Evolutionary conservation across 2,329 filamentous ascomycete genomes (phyloP), one percentile per base, ranked within the genome.

Genomic region (Rhynchosporium secalis): DNA sequence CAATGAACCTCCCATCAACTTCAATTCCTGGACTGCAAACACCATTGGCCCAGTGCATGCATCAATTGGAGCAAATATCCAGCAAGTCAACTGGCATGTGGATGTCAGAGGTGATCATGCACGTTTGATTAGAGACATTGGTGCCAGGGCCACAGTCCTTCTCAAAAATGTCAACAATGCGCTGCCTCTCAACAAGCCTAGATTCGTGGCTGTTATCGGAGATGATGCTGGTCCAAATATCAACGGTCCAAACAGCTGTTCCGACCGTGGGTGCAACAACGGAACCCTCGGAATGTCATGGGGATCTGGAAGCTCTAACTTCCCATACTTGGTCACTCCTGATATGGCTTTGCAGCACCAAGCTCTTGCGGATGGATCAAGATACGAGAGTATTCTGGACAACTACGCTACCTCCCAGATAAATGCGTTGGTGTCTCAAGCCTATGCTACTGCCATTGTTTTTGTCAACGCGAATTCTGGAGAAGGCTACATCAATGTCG

Each of bases 391-490:
- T 71, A 80, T 92, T 65, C 78, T 89, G 1, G 81, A 86, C 75
- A 88, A 87, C 76, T 83, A 86, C 70, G 78, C 89, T 0, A 89
- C 90, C 0, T 96, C 75, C 77, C 73, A 90, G 72, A 87, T 87
- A 52, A 76, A 86, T 68, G 78, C 75, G 0, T 75, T 96, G 1
- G 78, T 89, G 12, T 78, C 78, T 8, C 82, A 89, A 69, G 80
- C 83, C n/a, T 79, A 86, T 62, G 86, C 85, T 13, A 86, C 87
- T 0, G 80, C 93, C 66, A 83, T 99, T 47, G 92, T 97, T 10
- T 98, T 98, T 70, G 93, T 91, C 72, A 96, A 96, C 69, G 87
- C 92, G 13, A 83, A 93, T 73, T 85, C 89, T 3, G 94, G 94
- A 58, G 95, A 98, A 77, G 92, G 91, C 5, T 97, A 85, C 77